phyloP scores from a whole-genome alignment of 2,329 filamentous ascomycete species.

The Fusarium odoratissimum region DNA sequence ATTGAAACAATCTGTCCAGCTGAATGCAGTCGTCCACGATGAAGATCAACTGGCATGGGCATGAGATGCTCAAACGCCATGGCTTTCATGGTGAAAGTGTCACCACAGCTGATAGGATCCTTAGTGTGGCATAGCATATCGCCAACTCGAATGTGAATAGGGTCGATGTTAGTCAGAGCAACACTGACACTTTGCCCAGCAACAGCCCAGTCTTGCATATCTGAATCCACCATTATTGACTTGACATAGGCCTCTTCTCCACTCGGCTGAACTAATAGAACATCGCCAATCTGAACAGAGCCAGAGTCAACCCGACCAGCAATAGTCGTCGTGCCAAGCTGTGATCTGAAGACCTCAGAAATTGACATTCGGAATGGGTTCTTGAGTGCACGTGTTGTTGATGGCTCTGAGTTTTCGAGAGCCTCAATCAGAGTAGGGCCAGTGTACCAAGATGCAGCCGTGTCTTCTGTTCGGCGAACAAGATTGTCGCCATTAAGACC shows the following conservation, averaged over 20 bases:
- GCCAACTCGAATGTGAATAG: constrained; percentile 82
- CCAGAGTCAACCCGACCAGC: constrained; percentile 89
- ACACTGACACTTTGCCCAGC: constrained; percentile 89
- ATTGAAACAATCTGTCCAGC: constrained; percentile 80
- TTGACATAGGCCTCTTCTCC: constrained; percentile 85
- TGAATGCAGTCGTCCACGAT: constrained; percentile 84
- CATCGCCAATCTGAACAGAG: constrained; percentile 85
- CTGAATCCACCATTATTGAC: constrained; percentile 79
- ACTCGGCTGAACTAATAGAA: constrained; percentile 81
- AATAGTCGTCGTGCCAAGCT: constrained; percentile 84
- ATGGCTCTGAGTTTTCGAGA: constrained; percentile 83
- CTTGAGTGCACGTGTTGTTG: constrained; percentile 71
- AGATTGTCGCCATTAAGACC: constrained; percentile 92
- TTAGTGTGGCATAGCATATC: constrained; percentile 84
- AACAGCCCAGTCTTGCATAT: constrained; percentile 86
- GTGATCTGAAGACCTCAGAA: constrained; percentile 84
- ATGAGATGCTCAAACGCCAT: constrained; percentile 90
- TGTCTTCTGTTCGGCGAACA: constrained; percentile 65
- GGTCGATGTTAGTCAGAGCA: constrained; percentile 87
- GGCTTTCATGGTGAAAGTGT: constrained; percentile 82
- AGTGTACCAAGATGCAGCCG: constrained; percentile 79
- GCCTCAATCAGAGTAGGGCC: constrained; percentile 85
- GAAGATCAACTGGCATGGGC: constrained; percentile 90
- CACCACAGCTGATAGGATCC: constrained; percentile 75
- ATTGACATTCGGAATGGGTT: constrained; percentile 89